A percentile compares a stretch with the other conserved stretches of the same genome.
phyloP scores from a whole-genome alignment of 2,329 filamentous ascomycete genomes.

The Septoria petroselini region DNA sequence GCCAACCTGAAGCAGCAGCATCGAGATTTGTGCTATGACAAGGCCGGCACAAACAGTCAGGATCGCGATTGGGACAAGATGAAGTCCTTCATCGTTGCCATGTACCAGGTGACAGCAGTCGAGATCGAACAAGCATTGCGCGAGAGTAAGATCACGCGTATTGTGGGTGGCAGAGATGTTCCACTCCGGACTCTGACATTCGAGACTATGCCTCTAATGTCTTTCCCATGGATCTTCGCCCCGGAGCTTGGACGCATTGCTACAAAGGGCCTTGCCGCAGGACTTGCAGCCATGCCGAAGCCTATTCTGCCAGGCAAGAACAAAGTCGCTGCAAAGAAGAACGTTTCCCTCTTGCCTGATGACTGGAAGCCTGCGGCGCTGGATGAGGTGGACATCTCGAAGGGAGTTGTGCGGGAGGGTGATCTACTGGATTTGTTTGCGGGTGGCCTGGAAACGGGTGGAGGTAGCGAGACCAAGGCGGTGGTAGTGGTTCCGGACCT shows the following conservation, averaged over 20 bases:
- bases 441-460: background rate
- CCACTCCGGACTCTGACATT: conserved; percentile 42
- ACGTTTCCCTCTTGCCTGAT: conserved; percentile 15
- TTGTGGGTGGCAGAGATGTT: conserved; percentile 41
- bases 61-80: conserved; percentile 54
- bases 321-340: conserved; percentile 10
- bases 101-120: conserved; percentile 78
- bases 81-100: conserved; percentile 73
- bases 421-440: conserved; percentile 22
- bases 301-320: conserved; percentile 18
- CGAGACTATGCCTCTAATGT: conserved; percentile 73
- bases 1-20: conserved; percentile 66
- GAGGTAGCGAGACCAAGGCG: background rate
- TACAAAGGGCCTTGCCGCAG: conserved; percentile 32
- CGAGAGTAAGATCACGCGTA: conserved; percentile 46
- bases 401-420: conserved; percentile 20
- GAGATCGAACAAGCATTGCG: conserved; percentile 62
- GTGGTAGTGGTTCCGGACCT: conserved; percentile 6
- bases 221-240: conserved; percentile 89
- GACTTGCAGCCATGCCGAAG: conserved; percentile 14
- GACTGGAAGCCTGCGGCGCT: conserved; percentile 19
- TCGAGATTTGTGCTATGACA: conserved; percentile 62
- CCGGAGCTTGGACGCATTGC: conserved; percentile 69
- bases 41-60: conserved; percentile 50
- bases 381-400: conserved; percentile 17